These are phyloP conservation scores for Penicillium simplicissimum DNA, from an alignment of 495 filamentous ascomycete species.

Conservation along the genomic window DNA sequence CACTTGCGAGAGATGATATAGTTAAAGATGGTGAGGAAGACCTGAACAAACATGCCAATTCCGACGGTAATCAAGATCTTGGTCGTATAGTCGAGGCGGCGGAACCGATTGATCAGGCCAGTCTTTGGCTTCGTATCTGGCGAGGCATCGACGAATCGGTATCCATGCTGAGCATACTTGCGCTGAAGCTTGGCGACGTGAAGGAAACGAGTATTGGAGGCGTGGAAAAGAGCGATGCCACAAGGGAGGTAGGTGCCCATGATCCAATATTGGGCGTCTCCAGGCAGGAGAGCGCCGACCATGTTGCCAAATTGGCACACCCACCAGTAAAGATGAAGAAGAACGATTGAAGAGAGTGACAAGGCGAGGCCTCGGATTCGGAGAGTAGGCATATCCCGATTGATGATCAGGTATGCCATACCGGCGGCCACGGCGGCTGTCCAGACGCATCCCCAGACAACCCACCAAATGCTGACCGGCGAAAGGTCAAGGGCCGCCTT, in stretches of 20 bases:
- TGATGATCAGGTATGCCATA: conserved; percentile 52
- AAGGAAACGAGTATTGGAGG: conserved; percentile 65
- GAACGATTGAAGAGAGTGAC: conserved; percentile 56
- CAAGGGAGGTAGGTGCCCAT: conserved; percentile 72
- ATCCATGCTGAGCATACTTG: conserved; percentile 28
- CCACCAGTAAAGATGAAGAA: conserved; percentile 66
- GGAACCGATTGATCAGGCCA: conserved; percentile 31
- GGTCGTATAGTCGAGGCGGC: conserved; percentile 30
- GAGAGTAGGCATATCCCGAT: conserved; percentile 60
- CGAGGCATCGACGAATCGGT: conserved; percentile 1
- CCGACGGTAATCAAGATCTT: conserved; percentile 32
- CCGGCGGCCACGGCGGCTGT: conserved; percentile 54
- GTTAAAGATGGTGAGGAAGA: conserved; percentile 43
- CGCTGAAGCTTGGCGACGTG: conserved; percentile 54
- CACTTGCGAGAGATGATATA: conserved; percentile 67
- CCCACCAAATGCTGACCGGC: conserved; percentile 40
- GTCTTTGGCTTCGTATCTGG: conserved; percentile 10
- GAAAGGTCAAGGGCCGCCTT: conserved; percentile 25
- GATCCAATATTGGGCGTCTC: conserved; percentile 65
- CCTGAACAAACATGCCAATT: conserved; percentile 22
- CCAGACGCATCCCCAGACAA: conserved; percentile 47
- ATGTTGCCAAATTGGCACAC: conserved; percentile 61
- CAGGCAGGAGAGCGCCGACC: conserved; percentile 59
- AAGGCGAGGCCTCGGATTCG: conserved; percentile 62
- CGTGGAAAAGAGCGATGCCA: conserved; percentile 72